Conservation (phyloP, 306 rosid genomes). For the Adenanthera pavonina region DNA sequence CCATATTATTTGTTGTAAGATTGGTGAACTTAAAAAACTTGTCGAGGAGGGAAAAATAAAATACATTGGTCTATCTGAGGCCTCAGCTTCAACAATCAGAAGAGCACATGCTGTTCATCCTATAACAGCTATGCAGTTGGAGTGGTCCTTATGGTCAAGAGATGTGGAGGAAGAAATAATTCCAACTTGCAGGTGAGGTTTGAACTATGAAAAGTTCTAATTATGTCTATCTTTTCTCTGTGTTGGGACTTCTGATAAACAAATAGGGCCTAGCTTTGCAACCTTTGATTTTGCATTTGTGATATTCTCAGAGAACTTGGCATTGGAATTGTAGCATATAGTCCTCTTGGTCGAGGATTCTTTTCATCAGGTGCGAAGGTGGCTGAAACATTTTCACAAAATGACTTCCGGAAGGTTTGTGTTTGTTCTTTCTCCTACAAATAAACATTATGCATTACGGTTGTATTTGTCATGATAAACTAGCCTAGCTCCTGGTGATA, state of each 20-base stretch:
- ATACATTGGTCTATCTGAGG: slow-evolving; percentile 66
- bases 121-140: slow-evolving; percentile 60
- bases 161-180: slow-evolving; percentile 40
- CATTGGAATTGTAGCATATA: slow-evolving; percentile 68
- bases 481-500: background rate
- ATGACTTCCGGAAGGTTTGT: slow-evolving; percentile 60
- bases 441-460: background rate
- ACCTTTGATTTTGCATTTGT: background rate
- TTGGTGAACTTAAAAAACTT: slow-evolving; percentile 62
- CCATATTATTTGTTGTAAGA: slow-evolving; percentile 30
- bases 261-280: background rate
- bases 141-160: slow-evolving; percentile 66
- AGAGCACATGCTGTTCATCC: slow-evolving; percentile 67
- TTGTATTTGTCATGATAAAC: background rate
- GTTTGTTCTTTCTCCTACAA: background rate
- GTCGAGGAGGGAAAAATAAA: slow-evolving; percentile 67
- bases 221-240: background rate
- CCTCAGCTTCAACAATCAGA: slow-evolving; percentile 69
- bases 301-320: slow-evolving; percentile 52
- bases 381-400: slow-evolving; percentile 15
- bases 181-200: slow-evolving; percentile 58
- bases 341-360: slow-evolving; percentile 71
- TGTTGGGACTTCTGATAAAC: background rate
- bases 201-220: background rate
- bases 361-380: slow-evolving; percentile 52